A percentile compares a stretch with the other conserved stretches of the same genome.
Evolutionary conservation across 1,284 basidiomycete genomes (phyloP).

Genomic region (Boletus albobrunnescens): DNA sequence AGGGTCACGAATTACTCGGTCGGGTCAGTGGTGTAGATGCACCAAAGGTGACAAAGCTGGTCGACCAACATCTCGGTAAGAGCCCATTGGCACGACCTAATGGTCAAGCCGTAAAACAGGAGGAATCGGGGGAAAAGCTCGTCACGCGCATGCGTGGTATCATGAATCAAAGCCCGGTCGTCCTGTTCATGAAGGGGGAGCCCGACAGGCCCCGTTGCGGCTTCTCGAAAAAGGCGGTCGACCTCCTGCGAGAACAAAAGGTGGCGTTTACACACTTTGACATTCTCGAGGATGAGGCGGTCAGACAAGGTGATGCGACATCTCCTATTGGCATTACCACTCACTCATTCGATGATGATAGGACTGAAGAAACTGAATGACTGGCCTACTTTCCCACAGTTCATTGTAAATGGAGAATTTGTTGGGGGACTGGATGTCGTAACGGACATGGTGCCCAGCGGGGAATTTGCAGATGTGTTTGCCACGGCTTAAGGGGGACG

Average conservation of each 20-base stretch:
- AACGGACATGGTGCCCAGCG: slow-evolving; percentile 50
- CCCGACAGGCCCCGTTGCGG: slow-evolving; percentile 87
- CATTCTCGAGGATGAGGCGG: slow-evolving; percentile 76
- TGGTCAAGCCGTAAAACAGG: slow-evolving; percentile 34
- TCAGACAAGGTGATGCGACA: slow-evolving; percentile 47
- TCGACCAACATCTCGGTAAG: slow-evolving; percentile 52
- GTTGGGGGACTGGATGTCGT: slow-evolving; percentile 95
- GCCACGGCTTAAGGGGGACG: neutral
- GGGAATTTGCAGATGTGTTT: slow-evolving; percentile 42
- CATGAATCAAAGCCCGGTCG: slow-evolving; percentile 72
- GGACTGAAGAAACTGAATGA: slow-evolving; percentile 67
- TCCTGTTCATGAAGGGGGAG: slow-evolving; percentile 97
- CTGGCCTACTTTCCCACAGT: slow-evolving; percentile 97
- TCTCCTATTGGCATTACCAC: slow-evolving; percentile 16
- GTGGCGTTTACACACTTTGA: slow-evolving; percentile 84
- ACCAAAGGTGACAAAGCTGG: slow-evolving; percentile 57
- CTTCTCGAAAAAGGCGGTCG: slow-evolving; percentile 86
- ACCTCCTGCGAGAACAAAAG: slow-evolving; percentile 78
- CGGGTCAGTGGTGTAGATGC: slow-evolving; percentile 85
- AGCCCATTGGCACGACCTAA: slow-evolving; percentile 34
- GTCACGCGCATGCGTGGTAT: slow-evolving; percentile 57
- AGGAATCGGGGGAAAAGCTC: slow-evolving; percentile 67
- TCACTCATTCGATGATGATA: slow-evolving; percentile 55
- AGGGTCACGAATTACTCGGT: slow-evolving; percentile 85
- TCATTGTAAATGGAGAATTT: slow-evolving; percentile 92